phyloP scores from a whole-genome alignment of 176 grass and related monocot genomes.

The Pontederia paniculata region DNA sequence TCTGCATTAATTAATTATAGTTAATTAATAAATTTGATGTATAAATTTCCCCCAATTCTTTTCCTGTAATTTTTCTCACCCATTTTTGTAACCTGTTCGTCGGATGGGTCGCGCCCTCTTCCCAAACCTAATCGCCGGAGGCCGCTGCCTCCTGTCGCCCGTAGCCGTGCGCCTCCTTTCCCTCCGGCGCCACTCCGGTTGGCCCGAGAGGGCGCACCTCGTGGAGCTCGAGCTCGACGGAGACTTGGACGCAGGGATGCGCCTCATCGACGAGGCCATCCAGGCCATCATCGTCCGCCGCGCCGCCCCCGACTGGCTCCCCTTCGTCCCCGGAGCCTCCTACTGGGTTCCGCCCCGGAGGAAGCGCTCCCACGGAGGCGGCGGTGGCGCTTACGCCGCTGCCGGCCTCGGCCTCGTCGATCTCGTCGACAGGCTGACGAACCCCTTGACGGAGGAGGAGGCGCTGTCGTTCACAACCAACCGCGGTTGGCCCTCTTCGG shows the following conservation, averaged over 20 bases:
- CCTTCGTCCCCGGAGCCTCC: conserved; percentile 63
- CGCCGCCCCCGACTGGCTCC: conserved; percentile 73
- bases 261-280: conserved; percentile 49
- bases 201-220: conserved; percentile 34
- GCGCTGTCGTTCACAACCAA: conserved; percentile 34
- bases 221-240: conserved; percentile 53
- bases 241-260: not conserved
- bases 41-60: too few relatives aligned
- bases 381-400: not conserved
- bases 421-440: conserved; percentile 26
- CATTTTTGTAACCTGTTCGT: not conserved
- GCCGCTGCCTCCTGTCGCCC: not conserved
- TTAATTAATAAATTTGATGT: too few relatives aligned
- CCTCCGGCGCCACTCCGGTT: conserved; percentile 25
- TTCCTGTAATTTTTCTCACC: too few relatives aligned
- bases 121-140: conserved; percentile 23
- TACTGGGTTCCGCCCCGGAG: conserved; percentile 66
- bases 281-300: conserved; percentile 44
- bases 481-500: conserved; percentile 46
- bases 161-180: not conserved
- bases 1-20: too few relatives aligned
- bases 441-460: conserved; percentile 54
- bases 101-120: conserved; percentile 32
- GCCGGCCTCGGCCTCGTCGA: conserved; percentile 30
- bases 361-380: not conserved